Percentiles rank a stretch among this genome's conserved stretches.
Evolutionary conservation across 139 green algal genomes (phyloP).

Genomic region (Tetratostichococcus sp.): DNA sequence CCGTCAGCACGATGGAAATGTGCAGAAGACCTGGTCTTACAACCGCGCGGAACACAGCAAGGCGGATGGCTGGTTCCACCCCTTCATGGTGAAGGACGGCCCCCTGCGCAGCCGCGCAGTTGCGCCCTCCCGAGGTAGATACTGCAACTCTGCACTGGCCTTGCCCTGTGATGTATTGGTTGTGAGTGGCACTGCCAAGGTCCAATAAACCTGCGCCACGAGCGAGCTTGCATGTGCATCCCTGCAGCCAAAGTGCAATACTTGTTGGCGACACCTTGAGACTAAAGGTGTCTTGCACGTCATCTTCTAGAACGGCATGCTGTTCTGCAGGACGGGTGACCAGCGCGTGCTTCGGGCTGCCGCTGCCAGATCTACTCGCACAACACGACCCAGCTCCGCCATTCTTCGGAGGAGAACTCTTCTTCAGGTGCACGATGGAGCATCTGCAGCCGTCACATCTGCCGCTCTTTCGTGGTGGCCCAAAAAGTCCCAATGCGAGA

Average conservation of each 20-base stretch:
- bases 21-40: neutral
- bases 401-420: neutral
- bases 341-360: neutral
- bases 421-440: neutral
- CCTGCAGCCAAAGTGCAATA: no score
- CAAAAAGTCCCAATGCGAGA: no score
- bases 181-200: no score
- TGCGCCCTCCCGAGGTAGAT: neutral
- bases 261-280: no score
- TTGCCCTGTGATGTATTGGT: no score
- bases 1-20: neutral
- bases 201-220: no score
- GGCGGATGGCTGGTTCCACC: neutral
- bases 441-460: neutral
- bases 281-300: no score
- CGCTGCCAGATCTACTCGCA: neutral
- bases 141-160: no score
- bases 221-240: no score
- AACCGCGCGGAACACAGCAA: neutral
- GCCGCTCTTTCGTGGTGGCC: no score
- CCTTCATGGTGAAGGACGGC: neutral
- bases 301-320: no score
- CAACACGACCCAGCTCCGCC: neutral
- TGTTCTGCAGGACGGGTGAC: neutral
- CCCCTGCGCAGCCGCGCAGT: neutral